phyloP scores from a whole-genome alignment of 2,329 filamentous ascomycete genomes.

The Colletotrichum horii region DNA sequence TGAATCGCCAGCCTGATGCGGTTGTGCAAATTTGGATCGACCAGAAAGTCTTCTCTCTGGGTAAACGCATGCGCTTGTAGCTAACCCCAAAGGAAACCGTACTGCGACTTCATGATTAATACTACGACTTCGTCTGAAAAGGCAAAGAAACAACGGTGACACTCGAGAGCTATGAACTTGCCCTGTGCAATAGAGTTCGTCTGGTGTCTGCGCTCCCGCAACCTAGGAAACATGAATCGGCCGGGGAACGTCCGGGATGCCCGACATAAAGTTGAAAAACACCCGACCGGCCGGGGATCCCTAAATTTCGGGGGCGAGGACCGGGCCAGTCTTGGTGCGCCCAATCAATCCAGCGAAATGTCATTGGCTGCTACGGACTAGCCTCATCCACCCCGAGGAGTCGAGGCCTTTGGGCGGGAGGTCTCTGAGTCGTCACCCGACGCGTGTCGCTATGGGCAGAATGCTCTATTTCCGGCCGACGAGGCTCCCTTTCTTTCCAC shows the following conservation, averaged over 20 bases:
- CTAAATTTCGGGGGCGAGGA: neutral
- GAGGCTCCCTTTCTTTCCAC: neutral
- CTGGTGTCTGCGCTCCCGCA: neutral
- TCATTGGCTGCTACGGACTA: neutral
- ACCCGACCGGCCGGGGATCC: neutral
- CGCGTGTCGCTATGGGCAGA: neutral
- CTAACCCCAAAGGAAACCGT: neutral
- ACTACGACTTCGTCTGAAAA: neutral
- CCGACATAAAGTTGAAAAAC: neutral
- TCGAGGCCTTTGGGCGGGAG: neutral
- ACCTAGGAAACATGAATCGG: neutral
- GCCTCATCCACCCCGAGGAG: neutral
- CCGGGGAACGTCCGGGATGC: neutral
- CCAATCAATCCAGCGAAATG: neutral
- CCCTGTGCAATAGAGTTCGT: neutral
- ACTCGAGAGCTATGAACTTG: neutral
- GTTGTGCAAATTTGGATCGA: neutral
- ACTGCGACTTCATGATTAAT: neutral
- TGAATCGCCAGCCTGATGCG: neutral
- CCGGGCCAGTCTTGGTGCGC: neutral
- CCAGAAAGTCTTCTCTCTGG: neutral
- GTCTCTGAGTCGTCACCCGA: neutral
- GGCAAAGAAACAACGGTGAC: neutral
- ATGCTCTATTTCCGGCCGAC: neutral
- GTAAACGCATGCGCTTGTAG: neutral